phyloP scores from a whole-genome alignment of 2,329 filamentous ascomycete species.

The Penicillium sp. region DNA sequence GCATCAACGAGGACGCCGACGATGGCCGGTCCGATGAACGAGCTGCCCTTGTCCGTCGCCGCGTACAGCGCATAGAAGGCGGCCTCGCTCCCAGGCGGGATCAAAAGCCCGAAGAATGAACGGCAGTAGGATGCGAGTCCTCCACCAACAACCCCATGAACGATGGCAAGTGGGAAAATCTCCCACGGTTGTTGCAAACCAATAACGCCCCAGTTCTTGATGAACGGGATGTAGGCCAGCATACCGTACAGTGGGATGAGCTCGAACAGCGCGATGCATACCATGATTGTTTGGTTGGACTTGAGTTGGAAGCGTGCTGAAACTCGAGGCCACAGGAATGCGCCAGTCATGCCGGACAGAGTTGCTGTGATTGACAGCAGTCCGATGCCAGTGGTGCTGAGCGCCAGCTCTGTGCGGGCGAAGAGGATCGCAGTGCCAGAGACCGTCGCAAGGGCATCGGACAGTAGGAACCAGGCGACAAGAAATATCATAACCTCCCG shows the following conservation, averaged over 20 bases:
- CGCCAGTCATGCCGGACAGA: conserved; percentile 76
- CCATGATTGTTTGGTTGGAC: conserved; percentile 84
- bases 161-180: conserved; percentile 84
- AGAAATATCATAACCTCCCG: conserved; percentile 82
- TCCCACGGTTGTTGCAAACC: conserved; percentile 89
- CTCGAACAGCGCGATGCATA: conserved; percentile 83
- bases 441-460: conserved; percentile 87
- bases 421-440: conserved; percentile 90
- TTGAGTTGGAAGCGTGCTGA: conserved; percentile 68
- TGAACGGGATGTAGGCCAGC: conserved; percentile 77
- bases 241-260: conserved; percentile 89
- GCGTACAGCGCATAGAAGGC: conserved; percentile 94
- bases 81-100: conserved; percentile 86
- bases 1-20: conserved; percentile 85
- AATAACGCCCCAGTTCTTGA: conserved; percentile 72
- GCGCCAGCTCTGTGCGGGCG: conserved; percentile 83
- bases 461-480: conserved; percentile 86
- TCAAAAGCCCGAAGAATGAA: conserved; percentile 82
- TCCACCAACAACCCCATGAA: conserved; percentile 87
- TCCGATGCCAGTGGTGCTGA: conserved; percentile 79
- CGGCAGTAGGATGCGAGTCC: conserved; percentile 86
- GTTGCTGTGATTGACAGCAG: conserved; percentile 90
- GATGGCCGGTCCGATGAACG: conserved; percentile 85
- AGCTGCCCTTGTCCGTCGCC: conserved; percentile 91
- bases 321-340: conserved; percentile 80